Evolutionary conservation across 345 rosid genomes (phyloP).

Genomic region (Aquilaria malaccensis): DNA sequence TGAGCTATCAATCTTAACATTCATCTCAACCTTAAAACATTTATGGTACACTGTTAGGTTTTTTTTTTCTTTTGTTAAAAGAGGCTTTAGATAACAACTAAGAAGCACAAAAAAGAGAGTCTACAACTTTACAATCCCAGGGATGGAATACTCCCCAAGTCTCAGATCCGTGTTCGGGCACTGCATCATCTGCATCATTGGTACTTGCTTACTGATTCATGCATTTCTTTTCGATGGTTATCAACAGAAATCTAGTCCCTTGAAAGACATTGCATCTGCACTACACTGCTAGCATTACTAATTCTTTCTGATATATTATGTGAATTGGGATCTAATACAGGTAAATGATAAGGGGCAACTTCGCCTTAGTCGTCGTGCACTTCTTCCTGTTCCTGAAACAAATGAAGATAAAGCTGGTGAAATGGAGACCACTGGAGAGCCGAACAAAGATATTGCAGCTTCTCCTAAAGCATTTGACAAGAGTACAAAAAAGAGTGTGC

Average conservation of each 20-base stretch:
- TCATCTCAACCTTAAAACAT: too few species aligned
- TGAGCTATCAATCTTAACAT: too few species aligned
- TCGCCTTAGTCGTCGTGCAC: slow-evolving; percentile 79
- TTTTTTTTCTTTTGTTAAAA: too few species aligned
- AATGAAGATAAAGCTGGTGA: slow-evolving; percentile 33
- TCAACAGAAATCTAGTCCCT: background rate
- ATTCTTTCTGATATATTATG: slow-evolving; percentile 1
- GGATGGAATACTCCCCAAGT: too few species aligned
- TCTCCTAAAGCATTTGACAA: slow-evolving; percentile 22
- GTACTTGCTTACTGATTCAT: too few species aligned
- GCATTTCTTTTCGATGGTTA: too few species aligned
- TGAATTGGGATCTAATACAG: slow-evolving; percentile 28
- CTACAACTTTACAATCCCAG: too few species aligned
- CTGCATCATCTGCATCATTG: too few species aligned
- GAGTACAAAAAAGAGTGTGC: slow-evolving; percentile 23
- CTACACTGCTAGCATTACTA: background rate
- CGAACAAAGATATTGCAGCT: slow-evolving; percentile 20
- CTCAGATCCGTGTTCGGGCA: too few species aligned
- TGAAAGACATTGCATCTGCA: background rate
- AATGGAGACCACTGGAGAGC: slow-evolving; percentile 27
- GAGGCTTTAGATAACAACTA: too few species aligned
- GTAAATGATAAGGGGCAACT: slow-evolving; percentile 95
- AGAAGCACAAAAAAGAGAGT: too few species aligned
- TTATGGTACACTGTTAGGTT: too few species aligned
- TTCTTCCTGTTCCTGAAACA: slow-evolving; percentile 77